These are phyloP conservation scores for Intubia oerlemansii DNA, from an alignment of 2,329 filamentous ascomycete species.

Conservation along the genomic window DNA sequence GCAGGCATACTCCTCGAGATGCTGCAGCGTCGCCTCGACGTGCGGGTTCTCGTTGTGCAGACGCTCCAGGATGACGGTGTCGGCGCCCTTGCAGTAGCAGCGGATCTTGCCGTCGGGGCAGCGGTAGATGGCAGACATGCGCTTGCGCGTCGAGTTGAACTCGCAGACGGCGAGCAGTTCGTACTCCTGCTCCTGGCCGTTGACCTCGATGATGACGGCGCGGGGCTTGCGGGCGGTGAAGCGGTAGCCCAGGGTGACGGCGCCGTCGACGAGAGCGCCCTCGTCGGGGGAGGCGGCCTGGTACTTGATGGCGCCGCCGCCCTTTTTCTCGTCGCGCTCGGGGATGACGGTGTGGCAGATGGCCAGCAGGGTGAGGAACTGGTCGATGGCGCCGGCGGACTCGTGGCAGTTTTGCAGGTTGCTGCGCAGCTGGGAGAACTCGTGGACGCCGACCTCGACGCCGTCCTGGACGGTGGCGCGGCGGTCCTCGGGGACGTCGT, in stretches of 20 bases:
- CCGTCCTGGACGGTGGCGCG: slow-evolving; percentile 61
- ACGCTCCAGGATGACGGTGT: slow-evolving; percentile 91
- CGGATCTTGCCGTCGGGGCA: slow-evolving; percentile 91
- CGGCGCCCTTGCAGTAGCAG: slow-evolving; percentile 88
- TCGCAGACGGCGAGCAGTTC: slow-evolving; percentile 93
- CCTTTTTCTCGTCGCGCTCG: slow-evolving; percentile 58
- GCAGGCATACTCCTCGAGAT: slow-evolving; percentile 96
- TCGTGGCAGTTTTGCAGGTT: slow-evolving; percentile 37
- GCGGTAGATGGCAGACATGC: slow-evolving; percentile 94
- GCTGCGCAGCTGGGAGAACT: slow-evolving; percentile 53
- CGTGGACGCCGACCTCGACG: slow-evolving; percentile 57
- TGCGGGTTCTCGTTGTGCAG: slow-evolving; percentile 65
- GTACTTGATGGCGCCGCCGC: slow-evolving; percentile 70
- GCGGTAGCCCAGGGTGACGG: slow-evolving; percentile 63
- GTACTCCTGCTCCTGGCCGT: slow-evolving; percentile 56
- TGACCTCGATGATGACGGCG: slow-evolving; percentile 63
- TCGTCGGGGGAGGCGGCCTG: slow-evolving; percentile 96
- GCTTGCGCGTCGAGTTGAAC: slow-evolving; percentile 93
- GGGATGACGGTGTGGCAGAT: slow-evolving; percentile 97
- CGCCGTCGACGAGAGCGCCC: slow-evolving; percentile 87
- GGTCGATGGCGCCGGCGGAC: slow-evolving; percentile 35
- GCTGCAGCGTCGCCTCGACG: slow-evolving; percentile 74
- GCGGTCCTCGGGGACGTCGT: slow-evolving; percentile 79
- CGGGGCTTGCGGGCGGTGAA: slow-evolving; percentile 82
- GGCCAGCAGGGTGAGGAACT: slow-evolving; percentile 71